Conservation (phyloP, 2,329 filamentous ascomycete species). For the Phaeomoniella chlamydospora region DNA sequence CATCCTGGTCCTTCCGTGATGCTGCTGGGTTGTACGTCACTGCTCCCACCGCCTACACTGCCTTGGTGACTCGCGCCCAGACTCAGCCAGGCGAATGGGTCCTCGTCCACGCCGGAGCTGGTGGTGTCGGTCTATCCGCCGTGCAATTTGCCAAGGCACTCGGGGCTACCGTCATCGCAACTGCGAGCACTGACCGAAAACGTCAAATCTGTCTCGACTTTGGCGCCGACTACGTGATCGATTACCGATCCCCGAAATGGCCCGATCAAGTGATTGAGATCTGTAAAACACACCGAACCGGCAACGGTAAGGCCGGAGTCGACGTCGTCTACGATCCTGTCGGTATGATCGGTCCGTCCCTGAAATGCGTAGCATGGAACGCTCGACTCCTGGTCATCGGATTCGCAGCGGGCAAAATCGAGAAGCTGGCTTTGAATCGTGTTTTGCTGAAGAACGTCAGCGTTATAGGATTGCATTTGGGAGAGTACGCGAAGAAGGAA, state of each 20-base stretch:
- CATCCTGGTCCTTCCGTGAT: conserved; percentile 70
- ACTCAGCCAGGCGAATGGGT: conserved; percentile 73
- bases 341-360: conserved; percentile 70
- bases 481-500: conserved; percentile 64
- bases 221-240: conserved; percentile 70
- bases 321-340: conserved; percentile 95
- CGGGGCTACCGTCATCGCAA: conserved; percentile 85
- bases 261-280: conserved; percentile 59
- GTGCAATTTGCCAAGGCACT: conserved; percentile 89
- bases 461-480: conserved; percentile 85
- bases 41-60: conserved; percentile 77
- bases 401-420: conserved; percentile 74
- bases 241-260: conserved; percentile 56
- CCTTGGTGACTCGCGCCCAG: conserved; percentile 61
- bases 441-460: conserved; percentile 88
- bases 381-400: conserved; percentile 76
- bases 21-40: conserved; percentile 86
- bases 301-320: conserved; percentile 52
- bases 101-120: conserved; percentile 81
- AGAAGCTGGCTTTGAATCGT: conserved; percentile 86
- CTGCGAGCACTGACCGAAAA: conserved; percentile 69
- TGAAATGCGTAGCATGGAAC: conserved; percentile 91
- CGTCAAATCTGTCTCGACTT: conserved; percentile 63
- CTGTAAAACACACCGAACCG: conserved; percentile 37
- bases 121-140: conserved; percentile 79